These are phyloP conservation scores for Paracorniculantispora psalliotae DNA, from an alignment of 2,329 filamentous ascomycete species.

Conservation along the genomic window DNA sequence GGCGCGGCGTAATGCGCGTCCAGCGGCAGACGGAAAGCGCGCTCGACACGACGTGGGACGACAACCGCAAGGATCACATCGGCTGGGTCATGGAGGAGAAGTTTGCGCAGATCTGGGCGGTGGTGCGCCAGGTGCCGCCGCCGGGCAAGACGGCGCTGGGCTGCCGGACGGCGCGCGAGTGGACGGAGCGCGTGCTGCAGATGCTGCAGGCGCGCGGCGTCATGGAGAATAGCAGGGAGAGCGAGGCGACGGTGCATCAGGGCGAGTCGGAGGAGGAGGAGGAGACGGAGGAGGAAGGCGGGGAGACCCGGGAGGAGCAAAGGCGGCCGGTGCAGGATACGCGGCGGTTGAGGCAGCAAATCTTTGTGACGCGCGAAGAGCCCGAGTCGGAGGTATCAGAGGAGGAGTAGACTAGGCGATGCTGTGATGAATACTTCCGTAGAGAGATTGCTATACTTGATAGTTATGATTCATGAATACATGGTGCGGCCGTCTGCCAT, in stretches of 20 bases:
- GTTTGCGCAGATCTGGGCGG: not conserved
- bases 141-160: not conserved
- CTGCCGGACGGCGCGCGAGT: not conserved
- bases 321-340: too few relatives aligned
- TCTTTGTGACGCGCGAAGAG: not conserved
- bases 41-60: not conserved
- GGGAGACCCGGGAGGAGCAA: not conserved
- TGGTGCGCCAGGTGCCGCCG: not conserved
- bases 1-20: not conserved
- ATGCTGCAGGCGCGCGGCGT: not conserved
- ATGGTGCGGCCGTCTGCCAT: not conserved
- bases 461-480: not conserved
- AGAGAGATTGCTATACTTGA: not conserved
- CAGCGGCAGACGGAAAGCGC: not conserved
- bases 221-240: not conserved
- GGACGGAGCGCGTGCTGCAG: not conserved
- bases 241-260: not conserved
- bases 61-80: slow-evolving; percentile 6
- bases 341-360: too few relatives aligned
- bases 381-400: slow-evolving; percentile 1
- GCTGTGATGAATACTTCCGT: too few relatives aligned
- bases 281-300: not conserved
- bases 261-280: not conserved
- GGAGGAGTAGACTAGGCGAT: slow-evolving; percentile 6
- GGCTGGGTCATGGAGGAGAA: not conserved